These are phyloP conservation scores for Scheffersomyces segobiensis DNA, from an alignment of 1,139 yeast genomes.

Conservation along the genomic window DNA sequence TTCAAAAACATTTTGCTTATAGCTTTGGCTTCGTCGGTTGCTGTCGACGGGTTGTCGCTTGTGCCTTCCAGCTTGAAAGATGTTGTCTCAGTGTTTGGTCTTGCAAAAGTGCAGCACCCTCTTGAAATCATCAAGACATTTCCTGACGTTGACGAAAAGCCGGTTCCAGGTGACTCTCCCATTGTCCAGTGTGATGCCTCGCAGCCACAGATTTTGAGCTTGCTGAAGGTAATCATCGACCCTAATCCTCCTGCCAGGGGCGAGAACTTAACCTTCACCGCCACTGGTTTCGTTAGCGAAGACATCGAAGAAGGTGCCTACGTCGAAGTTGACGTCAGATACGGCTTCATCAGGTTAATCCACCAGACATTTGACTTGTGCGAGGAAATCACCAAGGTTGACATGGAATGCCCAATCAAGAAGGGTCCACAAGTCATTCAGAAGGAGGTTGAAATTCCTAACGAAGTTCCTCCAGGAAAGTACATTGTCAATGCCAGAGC, in stretches of 20 bases:
- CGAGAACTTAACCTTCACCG: conserved; percentile 71
- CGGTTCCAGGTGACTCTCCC: conserved; percentile 92
- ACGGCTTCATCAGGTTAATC: conserved; percentile 85
- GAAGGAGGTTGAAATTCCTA: conserved; percentile 80
- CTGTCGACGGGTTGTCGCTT: conserved; percentile 25
- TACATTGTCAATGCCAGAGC: conserved; percentile 88
- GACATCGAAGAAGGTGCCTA: conserved; percentile 80
- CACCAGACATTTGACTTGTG: conserved; percentile 90
- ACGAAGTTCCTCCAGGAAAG: conserved; percentile 94
- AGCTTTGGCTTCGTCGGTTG: conserved; percentile 13
- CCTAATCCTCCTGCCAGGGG: conserved; percentile 94
- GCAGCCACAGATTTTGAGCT: conserved; percentile 60
- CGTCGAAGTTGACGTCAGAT: conserved; percentile 88
- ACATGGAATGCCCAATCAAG: conserved; percentile 74
- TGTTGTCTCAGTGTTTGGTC: conserved; percentile 4
- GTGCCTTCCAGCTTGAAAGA: conserved; percentile 13
- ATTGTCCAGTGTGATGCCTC: conserved; percentile 70
- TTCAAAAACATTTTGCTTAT: conserved; percentile 21
- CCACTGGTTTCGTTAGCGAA: conserved; percentile 60
- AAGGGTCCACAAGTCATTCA: conserved; percentile 66
- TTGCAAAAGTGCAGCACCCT: conserved; percentile 1
- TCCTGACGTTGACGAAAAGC: conserved; percentile 46
- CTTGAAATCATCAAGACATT: conserved; percentile 13
- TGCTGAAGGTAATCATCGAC: conserved; percentile 57
- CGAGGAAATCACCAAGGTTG: conserved; percentile 81